Conservation (phyloP, 2,329 filamentous ascomycete species). For the Neurospora sp. region DNA sequence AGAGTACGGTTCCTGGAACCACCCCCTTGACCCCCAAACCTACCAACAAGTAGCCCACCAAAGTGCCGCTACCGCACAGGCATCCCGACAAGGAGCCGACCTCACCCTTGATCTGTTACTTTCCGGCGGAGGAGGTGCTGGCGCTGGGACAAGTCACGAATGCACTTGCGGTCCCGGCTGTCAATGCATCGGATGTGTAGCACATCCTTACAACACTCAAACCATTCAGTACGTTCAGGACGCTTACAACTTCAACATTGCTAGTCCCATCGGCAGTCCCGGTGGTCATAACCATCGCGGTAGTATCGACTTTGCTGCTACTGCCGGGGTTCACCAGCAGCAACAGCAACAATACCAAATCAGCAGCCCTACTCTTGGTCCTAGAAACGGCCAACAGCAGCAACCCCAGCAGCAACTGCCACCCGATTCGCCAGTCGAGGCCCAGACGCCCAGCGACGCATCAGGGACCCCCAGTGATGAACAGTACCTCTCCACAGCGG, state of each 20-base stretch:
- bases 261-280: background rate
- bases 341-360: background rate
- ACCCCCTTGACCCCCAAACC: constrained; percentile 43
- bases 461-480: constrained; percentile 38
- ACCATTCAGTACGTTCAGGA: constrained; percentile 29
- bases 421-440: constrained; percentile 26
- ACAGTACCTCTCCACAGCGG: constrained; percentile 37
- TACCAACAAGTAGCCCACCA: constrained; percentile 34
- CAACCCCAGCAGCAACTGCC: constrained; percentile 11
- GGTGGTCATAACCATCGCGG: background rate
- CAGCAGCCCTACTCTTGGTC: background rate
- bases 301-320: background rate
- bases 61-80: background rate
- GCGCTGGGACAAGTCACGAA: constrained; percentile 25
- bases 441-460: constrained; percentile 37
- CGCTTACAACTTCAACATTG: constrained; percentile 9
- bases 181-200: constrained; percentile 57
- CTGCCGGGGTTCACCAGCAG: background rate
- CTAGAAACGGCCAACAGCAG: background rate
- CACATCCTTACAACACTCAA: constrained; percentile 57
- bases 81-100: background rate
- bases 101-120: background rate
- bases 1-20: constrained; percentile 43
- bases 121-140: background rate
- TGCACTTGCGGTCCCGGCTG: constrained; percentile 58